A percentile compares a stretch with the other conserved stretches of the same genome.
Conservation (phyloP, 306 rosid species). For the Senna siamea region DNA sequence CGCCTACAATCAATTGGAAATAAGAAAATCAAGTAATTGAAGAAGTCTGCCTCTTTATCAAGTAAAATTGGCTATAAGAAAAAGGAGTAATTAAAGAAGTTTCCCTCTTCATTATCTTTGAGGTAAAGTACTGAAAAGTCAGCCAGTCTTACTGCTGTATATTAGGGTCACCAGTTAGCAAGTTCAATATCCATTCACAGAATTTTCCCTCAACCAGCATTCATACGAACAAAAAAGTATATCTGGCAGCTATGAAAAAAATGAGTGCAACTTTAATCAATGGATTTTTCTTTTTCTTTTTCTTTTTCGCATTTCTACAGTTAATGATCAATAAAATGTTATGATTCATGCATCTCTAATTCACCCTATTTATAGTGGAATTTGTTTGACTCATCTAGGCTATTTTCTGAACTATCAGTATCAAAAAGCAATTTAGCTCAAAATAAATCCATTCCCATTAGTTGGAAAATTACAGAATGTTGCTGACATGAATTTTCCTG, state of each 20-base stretch:
- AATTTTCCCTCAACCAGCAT: slow-evolving; percentile 13
- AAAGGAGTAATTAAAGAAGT: too few species aligned
- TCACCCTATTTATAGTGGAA: slow-evolving; percentile 2
- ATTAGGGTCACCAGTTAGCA: slow-evolving; percentile 5
- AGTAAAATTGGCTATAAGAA: slow-evolving; percentile 35
- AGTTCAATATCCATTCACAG: slow-evolving; percentile 5
- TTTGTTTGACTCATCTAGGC: slow-evolving; percentile 5
- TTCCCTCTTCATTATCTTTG: not conserved
- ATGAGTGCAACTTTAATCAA: slow-evolving; percentile 7
- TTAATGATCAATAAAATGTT: slow-evolving; percentile 12
- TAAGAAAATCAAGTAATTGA: slow-evolving; percentile 21
- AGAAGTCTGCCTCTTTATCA: slow-evolving; percentile 26
- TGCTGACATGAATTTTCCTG: slow-evolving; percentile 22
- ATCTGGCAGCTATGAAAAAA: not conserved
- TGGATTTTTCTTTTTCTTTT: not conserved
- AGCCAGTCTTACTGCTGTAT: slow-evolving; percentile 3
- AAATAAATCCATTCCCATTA: slow-evolving; percentile 15
- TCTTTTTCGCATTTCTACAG: too few species aligned
- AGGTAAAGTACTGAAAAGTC: slow-evolving; percentile 19
- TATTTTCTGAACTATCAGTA: not conserved
- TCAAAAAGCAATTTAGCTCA: not conserved
- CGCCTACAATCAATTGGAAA: slow-evolving; percentile 54
- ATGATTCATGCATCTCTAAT: not conserved
- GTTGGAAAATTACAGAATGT: slow-evolving; percentile 14
- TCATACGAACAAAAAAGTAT: not conserved